Base-by-base conservation (phyloP, 1,284 basidiomycete species). In the Exobasidium cylindrosporum region DNA sequence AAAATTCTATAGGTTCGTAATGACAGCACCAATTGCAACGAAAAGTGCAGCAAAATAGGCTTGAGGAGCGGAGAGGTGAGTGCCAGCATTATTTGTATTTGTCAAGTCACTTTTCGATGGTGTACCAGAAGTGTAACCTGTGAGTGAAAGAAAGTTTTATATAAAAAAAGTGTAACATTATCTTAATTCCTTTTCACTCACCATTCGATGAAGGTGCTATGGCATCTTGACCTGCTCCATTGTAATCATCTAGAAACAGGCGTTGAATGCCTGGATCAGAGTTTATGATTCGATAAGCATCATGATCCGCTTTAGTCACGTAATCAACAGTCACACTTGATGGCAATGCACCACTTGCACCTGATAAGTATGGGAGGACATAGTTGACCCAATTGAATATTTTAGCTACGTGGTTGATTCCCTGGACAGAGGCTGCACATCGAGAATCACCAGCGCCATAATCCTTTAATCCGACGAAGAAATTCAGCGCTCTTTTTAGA, bases 321-420 rank as follows among this genome's bases (percentile, higher is more conserved):
- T 59, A 68, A 10, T 61, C 57, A 23, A 69, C 60, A 14, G 62
- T 55, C 45, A 57, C 63, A 35, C 64, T 70, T 3, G 23, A 13
- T 6, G 74, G 74, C 29, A 77, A 47, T 26, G 58, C 21, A 3
- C 69, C 72, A 4, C 30, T 29, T 0, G 60, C 62, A 13, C 70
- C 65, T 0, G 71, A 66, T 1, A 76, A 64, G 28, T 54, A 55
- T 1, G 76, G 73, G 1, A 77, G 23, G 14, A 61, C 62, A 7
- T 65, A 52, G n/a, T 64, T 43, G 1, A 69, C 66, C 75, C 75
- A 78, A 58, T 71, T 68, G 43, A 59, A 61, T 66, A 77, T 68
- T 60, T 75, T 77, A 29, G 62, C 54, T 1, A 77, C 46, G 47
- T 78, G 77, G 13, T 59, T 49, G 0, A 54, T 2, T 13, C 77